phyloP scores from a whole-genome alignment of 176 grass and related monocot genomes.

The Oryza punctata region DNA sequence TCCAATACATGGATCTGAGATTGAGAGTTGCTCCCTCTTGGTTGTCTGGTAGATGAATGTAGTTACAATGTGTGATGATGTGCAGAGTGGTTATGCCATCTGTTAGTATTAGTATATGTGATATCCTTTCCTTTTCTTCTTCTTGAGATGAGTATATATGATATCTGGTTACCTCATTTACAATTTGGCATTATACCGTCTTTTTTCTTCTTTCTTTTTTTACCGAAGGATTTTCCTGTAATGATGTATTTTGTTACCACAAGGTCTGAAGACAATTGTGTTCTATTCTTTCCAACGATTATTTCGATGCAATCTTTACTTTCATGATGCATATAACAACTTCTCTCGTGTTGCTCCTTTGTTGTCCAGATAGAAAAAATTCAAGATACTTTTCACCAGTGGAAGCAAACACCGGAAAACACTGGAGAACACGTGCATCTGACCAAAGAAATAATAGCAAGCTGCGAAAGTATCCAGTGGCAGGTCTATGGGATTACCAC shows the following conservation, averaged over 20 bases:
- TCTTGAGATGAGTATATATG: too few species aligned
- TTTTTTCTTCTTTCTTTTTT: neutral
- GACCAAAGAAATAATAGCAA: conserved; percentile 76
- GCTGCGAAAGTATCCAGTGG: conserved; percentile 85
- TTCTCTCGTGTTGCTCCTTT: neutral
- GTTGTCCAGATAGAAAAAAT: conserved; percentile 69
- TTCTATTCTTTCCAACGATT: neutral
- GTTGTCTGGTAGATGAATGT: neutral
- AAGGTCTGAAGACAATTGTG: neutral
- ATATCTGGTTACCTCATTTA: neutral
- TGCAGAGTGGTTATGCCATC: neutral
- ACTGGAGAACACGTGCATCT: conserved; percentile 85
- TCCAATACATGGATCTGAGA: neutral
- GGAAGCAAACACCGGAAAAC: conserved; percentile 76
- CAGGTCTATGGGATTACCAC: conserved; percentile 57
- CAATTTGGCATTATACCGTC: neutral
- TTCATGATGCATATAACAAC: neutral
- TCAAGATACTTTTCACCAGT: conserved; percentile 77
- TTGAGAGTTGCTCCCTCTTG: neutral
- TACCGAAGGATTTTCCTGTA: neutral
- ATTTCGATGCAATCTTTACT: neutral
- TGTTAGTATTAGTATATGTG: neutral
- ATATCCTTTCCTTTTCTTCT: too few species aligned
- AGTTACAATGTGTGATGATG: neutral
- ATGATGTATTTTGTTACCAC: neutral